Evolutionary conservation across 306 rosid species (phyloP).

Genomic region (Ziziphus jujuba): DNA sequence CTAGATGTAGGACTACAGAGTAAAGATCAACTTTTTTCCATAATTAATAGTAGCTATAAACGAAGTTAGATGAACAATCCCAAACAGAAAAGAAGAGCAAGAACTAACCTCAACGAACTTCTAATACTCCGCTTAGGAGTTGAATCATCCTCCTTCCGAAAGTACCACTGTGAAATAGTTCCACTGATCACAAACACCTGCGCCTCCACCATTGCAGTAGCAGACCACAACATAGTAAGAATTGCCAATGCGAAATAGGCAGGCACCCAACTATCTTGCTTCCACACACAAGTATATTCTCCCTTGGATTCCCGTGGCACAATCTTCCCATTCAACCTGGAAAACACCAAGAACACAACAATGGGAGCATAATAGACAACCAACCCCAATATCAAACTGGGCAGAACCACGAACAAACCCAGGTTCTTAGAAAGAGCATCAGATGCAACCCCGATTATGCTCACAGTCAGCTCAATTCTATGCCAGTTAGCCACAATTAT

Average conservation of each 20-base stretch:
- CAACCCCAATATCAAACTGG: slow-evolving; percentile 59
- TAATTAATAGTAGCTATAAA: slow-evolving; percentile 2
- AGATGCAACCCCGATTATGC: slow-evolving; percentile 75
- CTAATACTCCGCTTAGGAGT: slow-evolving; percentile 55
- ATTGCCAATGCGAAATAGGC: slow-evolving; percentile 86
- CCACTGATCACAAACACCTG: slow-evolving; percentile 90
- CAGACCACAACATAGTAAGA: slow-evolving; percentile 88
- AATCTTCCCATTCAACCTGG: slow-evolving; percentile 71
- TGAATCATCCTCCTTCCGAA: slow-evolving; percentile 54
- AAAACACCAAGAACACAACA: slow-evolving; percentile 72
- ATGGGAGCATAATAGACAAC: slow-evolving; percentile 64
- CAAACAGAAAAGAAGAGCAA: not conserved
- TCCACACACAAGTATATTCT: slow-evolving; percentile 70
- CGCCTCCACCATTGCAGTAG: slow-evolving; percentile 65
- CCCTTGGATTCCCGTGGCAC: slow-evolving; percentile 35
- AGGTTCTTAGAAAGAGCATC: slow-evolving; percentile 65
- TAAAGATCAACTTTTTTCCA: not conserved
- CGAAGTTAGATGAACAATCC: not conserved
- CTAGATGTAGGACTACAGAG: not conserved
- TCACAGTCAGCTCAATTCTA: slow-evolving; percentile 76
- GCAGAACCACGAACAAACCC: slow-evolving; percentile 64
- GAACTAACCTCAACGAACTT: slow-evolving; percentile 69
- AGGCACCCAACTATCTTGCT: slow-evolving; percentile 87
- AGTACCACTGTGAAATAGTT: slow-evolving; percentile 88
- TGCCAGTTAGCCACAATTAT: slow-evolving; percentile 78